Percentiles rank a stretch among this genome's conserved stretches.
These are phyloP conservation scores for Globisporangium nagaii DNA, from an alignment of 352 stramenopile genomes.

Conservation along the genomic window DNA sequence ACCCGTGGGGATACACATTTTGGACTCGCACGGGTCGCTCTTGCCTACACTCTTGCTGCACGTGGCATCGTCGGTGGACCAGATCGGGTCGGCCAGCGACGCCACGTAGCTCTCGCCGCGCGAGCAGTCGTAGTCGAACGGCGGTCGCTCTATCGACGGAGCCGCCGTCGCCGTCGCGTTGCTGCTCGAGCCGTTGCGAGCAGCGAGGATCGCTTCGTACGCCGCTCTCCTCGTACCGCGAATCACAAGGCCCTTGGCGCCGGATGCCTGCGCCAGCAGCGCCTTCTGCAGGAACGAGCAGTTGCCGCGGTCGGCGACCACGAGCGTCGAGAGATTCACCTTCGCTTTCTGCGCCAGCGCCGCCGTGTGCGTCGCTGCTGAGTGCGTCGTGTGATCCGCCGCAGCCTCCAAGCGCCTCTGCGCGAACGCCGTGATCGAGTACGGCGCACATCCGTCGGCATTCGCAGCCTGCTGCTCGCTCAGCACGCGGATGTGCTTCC, in stretches of 20 bases:
- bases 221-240: constrained; percentile 51
- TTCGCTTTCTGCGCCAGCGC: background rate
- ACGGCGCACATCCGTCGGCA: constrained; percentile 35
- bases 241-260: constrained; percentile 50
- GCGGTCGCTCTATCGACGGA: constrained; percentile 19
- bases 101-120: constrained; percentile 52
- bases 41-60: constrained; percentile 20
- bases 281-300: constrained; percentile 74
- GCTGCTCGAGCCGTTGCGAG: constrained; percentile 28
- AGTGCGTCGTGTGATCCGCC: constrained; percentile 1
- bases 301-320: constrained; percentile 69
- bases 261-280: constrained; percentile 37
- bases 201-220: constrained; percentile 38
- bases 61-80: constrained; percentile 34
- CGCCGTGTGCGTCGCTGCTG: too few species aligned
- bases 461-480: constrained; percentile 14
- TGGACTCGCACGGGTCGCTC: constrained; percentile 39
- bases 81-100: constrained; percentile 27
- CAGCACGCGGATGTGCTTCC: constrained; percentile 44
- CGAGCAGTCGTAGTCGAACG: constrained; percentile 70
- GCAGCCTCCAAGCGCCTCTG: constrained; percentile 2
- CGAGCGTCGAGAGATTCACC: constrained; percentile 20
- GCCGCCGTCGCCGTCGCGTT: constrained; percentile 14
- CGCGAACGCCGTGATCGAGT: constrained; percentile 13
- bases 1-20: constrained; percentile 58